A percentile compares a stretch with the other conserved stretches of the same genome.
phyloP scores from a whole-genome alignment of 2,329 filamentous ascomycete genomes.

The Blastomyces emzantsi region DNA sequence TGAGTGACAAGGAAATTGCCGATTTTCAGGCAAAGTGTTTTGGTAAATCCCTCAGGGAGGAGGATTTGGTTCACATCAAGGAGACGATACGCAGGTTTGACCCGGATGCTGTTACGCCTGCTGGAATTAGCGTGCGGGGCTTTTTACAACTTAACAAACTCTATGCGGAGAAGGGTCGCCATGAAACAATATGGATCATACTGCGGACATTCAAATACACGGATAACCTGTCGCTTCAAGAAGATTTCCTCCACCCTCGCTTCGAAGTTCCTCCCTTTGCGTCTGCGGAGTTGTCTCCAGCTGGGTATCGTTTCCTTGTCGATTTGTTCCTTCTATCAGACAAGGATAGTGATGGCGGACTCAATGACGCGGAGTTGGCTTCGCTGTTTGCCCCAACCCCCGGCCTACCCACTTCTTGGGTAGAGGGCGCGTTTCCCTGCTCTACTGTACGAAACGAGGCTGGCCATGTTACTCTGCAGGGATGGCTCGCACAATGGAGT shows the following conservation, averaged over 20 bases:
- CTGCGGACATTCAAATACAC: conserved; percentile 92
- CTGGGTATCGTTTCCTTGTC: conserved; percentile 95
- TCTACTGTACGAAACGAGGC: conserved; percentile 93
- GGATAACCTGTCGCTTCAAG: conserved; percentile 83
- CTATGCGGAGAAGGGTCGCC: conserved; percentile 92
- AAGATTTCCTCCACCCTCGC: conserved; percentile 83
- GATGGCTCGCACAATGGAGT: conserved; percentile 98
- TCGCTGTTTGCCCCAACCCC: conserved; percentile 90
- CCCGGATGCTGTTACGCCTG: conserved; percentile 53
- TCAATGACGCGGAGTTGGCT: conserved; percentile 76
- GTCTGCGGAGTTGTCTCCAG: conserved; percentile 86
- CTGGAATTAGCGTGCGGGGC: conserved; percentile 69
- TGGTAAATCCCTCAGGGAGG: conserved; percentile 68
- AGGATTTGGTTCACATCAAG: conserved; percentile 88
- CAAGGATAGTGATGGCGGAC: conserved; percentile 91
- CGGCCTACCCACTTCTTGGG: conserved; percentile 77
- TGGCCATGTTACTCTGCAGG: conserved; percentile 89
- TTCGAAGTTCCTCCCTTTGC: conserved; percentile 89
- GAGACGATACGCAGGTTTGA: conserved; percentile 64
- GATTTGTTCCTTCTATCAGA: conserved; percentile 92
- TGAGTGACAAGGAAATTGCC: conserved; percentile 83
- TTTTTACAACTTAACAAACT: conserved; percentile 91
- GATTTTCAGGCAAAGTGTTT: conserved; percentile 91
- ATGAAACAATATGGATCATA: conserved; percentile 98
- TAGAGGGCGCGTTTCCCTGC: conserved; percentile 79